These are phyloP conservation scores for Linnemannia zychae DNA, from an alignment of 192 early-diverging fungal genomes.

Conservation along the genomic window DNA sequence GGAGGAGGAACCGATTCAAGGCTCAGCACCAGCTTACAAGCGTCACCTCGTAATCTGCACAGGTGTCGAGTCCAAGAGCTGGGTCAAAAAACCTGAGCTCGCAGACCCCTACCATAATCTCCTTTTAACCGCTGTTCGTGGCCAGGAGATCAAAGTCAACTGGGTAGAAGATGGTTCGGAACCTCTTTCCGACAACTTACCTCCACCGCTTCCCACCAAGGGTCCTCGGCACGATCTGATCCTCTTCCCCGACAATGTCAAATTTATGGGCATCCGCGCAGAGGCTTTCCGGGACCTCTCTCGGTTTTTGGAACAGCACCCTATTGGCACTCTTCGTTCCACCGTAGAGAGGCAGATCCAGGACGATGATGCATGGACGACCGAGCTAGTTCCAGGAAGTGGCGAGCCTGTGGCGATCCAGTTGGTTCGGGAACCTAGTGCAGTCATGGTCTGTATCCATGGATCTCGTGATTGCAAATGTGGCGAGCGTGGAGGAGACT, in stretches of 20 bases:
- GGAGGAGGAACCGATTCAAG: constrained; percentile 45
- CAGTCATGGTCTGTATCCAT: constrained; percentile 60
- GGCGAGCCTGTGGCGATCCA: constrained; percentile 35
- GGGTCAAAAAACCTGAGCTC: constrained; percentile 48
- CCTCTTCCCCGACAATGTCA: constrained; percentile 49
- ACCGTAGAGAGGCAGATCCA: constrained; percentile 22
- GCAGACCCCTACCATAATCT: constrained; percentile 43
- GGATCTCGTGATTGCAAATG: constrained; percentile 64
- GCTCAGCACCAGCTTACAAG: constrained; percentile 36
- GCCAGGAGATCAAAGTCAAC: constrained; percentile 53
- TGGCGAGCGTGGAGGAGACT: constrained; percentile 57
- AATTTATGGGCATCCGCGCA: constrained; percentile 22
- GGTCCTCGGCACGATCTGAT: constrained; percentile 50
- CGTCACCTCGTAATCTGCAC: constrained; percentile 54
- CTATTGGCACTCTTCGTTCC: constrained; percentile 31
- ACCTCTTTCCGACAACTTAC: not conserved
- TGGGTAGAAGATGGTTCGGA: constrained; percentile 14
- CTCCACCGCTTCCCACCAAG: constrained; percentile 15
- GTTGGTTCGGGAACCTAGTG: constrained; percentile 29
- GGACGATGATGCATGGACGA: constrained; percentile 5
- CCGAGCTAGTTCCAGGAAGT: constrained; percentile 41
- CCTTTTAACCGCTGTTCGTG: constrained; percentile 36
- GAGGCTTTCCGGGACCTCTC: constrained; percentile 44
- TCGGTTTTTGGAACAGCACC: constrained; percentile 36
- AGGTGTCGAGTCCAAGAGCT: constrained; percentile 21